phyloP scores from a whole-genome alignment of 1,284 basidiomycete species.

The Leucoagaricus sp. region DNA sequence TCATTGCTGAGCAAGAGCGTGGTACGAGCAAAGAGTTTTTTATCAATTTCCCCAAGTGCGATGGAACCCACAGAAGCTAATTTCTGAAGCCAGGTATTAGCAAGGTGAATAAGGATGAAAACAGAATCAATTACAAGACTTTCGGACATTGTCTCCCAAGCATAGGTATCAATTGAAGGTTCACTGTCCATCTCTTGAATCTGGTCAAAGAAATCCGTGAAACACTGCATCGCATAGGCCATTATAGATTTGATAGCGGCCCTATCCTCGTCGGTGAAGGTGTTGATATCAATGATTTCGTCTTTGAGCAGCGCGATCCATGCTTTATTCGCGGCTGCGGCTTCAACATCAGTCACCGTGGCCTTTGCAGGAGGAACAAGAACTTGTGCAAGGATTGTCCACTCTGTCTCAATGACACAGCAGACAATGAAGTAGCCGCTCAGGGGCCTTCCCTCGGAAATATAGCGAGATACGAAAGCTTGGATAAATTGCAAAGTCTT shows the following conservation, averaged over 20 bases:
- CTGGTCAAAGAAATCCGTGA: constrained; percentile 71
- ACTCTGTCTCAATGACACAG: constrained; percentile 82
- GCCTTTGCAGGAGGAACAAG: constrained; percentile 45
- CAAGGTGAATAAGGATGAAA: constrained; percentile 1
- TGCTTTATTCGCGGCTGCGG: constrained; percentile 78
- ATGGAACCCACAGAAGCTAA: constrained; percentile 84
- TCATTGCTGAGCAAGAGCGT: constrained; percentile 80
- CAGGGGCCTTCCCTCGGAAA: constrained; percentile 72
- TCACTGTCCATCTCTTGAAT: constrained; percentile 80
- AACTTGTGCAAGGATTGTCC: constrained; percentile 81
- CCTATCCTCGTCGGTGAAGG: constrained; percentile 42
- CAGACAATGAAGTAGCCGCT: constrained; percentile 89
- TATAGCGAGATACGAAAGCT: constrained; percentile 78
- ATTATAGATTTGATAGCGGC: constrained; percentile 50
- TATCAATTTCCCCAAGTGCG: constrained; percentile 70
- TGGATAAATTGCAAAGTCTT: constrained; percentile 61
- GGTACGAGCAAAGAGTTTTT: constrained; percentile 70
- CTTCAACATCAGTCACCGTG: constrained; percentile 53
- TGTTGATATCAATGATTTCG: constrained; percentile 42
- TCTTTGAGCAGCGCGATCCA: constrained; percentile 70
- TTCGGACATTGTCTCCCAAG: constrained; percentile 87
- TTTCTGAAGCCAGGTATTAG: constrained; percentile 57
- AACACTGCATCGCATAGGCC: constrained; percentile 67
- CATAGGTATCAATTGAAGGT: constrained; percentile 79
- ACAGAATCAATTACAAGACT: constrained; percentile 54